phyloP scores from a whole-genome alignment of 2,329 filamentous ascomycete genomes.

The Alternaria rosae region DNA sequence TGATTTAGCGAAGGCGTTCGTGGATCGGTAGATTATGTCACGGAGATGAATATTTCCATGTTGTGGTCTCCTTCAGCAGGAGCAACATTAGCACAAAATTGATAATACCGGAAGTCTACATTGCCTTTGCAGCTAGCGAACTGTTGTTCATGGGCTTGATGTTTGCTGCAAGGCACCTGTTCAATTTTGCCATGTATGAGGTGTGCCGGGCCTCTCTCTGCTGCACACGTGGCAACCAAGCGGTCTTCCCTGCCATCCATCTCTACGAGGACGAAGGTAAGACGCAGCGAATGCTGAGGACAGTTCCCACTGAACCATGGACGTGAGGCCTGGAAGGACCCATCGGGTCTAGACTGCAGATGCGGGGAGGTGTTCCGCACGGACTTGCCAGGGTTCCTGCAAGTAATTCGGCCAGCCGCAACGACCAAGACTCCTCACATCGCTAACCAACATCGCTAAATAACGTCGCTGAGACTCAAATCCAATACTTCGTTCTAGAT shows the following conservation, averaged over 20 bases:
- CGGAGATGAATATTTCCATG: neutral
- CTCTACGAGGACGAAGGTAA: neutral
- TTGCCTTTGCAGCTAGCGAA: neutral
- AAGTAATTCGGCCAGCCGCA: constrained; percentile 5
- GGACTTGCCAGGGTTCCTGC: constrained; percentile 12
- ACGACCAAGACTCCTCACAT: neutral
- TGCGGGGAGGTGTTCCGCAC: constrained; percentile 14
- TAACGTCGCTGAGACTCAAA: neutral
- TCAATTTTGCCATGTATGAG: neutral
- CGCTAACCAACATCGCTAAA: neutral
- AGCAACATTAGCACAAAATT: neutral
- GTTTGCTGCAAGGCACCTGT: neutral
- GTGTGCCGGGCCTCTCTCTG: too few species aligned
- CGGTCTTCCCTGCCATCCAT: too few species aligned
- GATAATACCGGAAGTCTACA: neutral
- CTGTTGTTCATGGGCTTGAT: neutral
- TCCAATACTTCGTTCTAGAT: constrained; percentile 3
- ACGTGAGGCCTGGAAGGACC: neutral
- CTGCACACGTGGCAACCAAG: too few species aligned
- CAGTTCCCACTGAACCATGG: neutral
- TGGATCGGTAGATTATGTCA: neutral
- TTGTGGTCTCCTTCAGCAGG: fast-evolving
- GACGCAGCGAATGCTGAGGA: neutral
- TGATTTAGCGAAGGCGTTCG: neutral
- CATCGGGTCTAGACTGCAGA: constrained; percentile 7